These are phyloP conservation scores for Elongisporangium prolatum DNA, from an alignment of 352 stramenopile genomes.

Conservation along the genomic window DNA sequence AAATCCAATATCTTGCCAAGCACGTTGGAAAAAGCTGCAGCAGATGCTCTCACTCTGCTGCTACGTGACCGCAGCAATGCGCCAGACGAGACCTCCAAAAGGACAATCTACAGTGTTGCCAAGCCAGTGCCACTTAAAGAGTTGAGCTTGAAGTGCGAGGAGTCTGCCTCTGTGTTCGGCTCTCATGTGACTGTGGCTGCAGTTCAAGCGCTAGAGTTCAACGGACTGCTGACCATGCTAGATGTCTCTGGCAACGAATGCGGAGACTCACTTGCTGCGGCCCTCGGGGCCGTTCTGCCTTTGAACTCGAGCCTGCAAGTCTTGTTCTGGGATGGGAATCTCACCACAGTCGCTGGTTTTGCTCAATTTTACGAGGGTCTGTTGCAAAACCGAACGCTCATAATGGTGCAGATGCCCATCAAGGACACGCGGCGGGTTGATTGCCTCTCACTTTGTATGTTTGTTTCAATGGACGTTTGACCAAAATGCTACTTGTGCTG, in stretches of 20 bases:
- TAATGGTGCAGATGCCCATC: conserved; percentile 75
- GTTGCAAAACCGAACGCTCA: conserved; percentile 49
- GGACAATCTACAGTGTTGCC: conserved; percentile 8
- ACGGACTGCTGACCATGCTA: conserved; percentile 51
- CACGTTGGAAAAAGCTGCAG: conserved; percentile 32
- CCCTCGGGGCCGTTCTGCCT: conserved; percentile 40
- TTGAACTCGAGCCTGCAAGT: conserved; percentile 52
- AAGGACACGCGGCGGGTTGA: conserved; percentile 64
- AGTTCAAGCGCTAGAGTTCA: conserved; percentile 34
- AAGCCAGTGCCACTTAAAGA: conserved; percentile 44
- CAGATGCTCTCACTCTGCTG: conserved; percentile 36
- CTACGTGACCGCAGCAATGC: conserved; percentile 17
- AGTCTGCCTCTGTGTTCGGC: conserved; percentile 40
- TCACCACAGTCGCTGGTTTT: conserved; percentile 68
- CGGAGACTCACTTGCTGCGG: conserved; percentile 47
- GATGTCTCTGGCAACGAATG: conserved; percentile 74
- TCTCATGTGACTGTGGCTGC: conserved; percentile 37
- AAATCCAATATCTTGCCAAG: conserved; percentile 13
- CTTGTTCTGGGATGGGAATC: conserved; percentile 79
- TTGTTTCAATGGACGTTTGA: too few species aligned
- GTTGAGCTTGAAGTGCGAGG: conserved; percentile 48
- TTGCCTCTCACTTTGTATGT: background rate
- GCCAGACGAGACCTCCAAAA: conserved; percentile 8
- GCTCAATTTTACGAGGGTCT: conserved; percentile 57
- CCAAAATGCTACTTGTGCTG: background rate